These are phyloP conservation scores for Zalaria sp. DNA, from an alignment of 2,329 filamentous ascomycete species.

Conservation along the genomic window DNA sequence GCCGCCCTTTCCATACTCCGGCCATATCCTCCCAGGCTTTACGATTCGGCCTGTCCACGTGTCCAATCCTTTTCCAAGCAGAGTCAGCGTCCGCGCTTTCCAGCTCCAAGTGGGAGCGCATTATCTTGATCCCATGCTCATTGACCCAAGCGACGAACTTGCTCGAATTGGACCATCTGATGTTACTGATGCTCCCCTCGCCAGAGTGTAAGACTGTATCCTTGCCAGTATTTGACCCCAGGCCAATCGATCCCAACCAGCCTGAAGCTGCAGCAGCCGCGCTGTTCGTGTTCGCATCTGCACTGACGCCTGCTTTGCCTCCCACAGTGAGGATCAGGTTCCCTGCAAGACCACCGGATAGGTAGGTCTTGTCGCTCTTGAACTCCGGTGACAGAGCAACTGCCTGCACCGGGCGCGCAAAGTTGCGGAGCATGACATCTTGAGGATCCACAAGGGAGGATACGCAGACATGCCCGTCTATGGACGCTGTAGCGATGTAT, in stretches of 20 bases:
- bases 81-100: constrained; percentile 63
- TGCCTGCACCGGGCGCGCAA: constrained; percentile 80
- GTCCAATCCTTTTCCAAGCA: constrained; percentile 88
- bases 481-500: constrained; percentile 82
- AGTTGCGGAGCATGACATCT: constrained; percentile 85
- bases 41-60: constrained; percentile 76
- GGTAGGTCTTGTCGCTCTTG: constrained; percentile 73
- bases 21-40: constrained; percentile 94
- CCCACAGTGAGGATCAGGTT: constrained; percentile 77
- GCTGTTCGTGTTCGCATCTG: constrained; percentile 78
- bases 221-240: constrained; percentile 64
- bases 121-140: constrained; percentile 94
- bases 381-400: constrained; percentile 93
- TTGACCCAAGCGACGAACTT: constrained; percentile 93
- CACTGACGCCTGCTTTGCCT: constrained; percentile 61
- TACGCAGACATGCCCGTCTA: constrained; percentile 91
- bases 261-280: constrained; percentile 64
- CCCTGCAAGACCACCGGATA: constrained; percentile 82
- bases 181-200: constrained; percentile 78
- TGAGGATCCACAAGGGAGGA: constrained; percentile 75
- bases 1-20: constrained; percentile 80
- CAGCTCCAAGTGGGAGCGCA: constrained; percentile 75
- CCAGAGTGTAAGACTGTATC: constrained; percentile 83
- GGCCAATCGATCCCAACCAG: constrained; percentile 80
- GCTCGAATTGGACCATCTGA: constrained; percentile 89